These are phyloP conservation scores for Inga laurina DNA, from an alignment of 306 rosid species.

Conservation along the genomic window DNA sequence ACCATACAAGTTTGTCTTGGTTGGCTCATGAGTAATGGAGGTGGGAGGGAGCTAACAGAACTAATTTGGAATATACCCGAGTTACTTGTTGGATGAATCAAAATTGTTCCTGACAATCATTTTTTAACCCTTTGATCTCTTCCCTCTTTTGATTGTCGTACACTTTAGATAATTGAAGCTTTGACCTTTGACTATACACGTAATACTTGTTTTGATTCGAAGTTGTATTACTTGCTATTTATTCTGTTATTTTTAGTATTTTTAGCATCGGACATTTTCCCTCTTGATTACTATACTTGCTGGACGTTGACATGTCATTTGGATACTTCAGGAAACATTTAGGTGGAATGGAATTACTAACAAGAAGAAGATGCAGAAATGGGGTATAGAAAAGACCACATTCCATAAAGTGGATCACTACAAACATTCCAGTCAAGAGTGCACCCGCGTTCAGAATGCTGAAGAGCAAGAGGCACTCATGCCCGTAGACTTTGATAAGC, in stretches of 20 bases:
- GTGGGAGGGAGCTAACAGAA: constrained; percentile 19
- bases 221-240: constrained; percentile 19
- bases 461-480: constrained; percentile 41
- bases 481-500: constrained; percentile 63
- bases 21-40: background rate
- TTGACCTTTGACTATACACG: constrained; percentile 9
- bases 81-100: constrained; percentile 23
- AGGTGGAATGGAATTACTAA: constrained; percentile 91
- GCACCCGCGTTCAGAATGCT: constrained; percentile 32
- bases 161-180: background rate
- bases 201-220: constrained; percentile 17
- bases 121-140: constrained; percentile 9
- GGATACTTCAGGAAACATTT: constrained; percentile 63
- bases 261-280: constrained; percentile 6
- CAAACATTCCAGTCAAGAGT: constrained; percentile 40
- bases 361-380: constrained; percentile 92
- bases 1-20: background rate
- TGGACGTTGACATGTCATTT: constrained; percentile 22
- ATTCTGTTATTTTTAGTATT: background rate
- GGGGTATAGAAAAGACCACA: constrained; percentile 77
- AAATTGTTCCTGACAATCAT: constrained; percentile 19
- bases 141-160: constrained; percentile 2
- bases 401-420: constrained; percentile 46
- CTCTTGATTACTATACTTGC: constrained; percentile 10
- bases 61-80: constrained; percentile 14